These are phyloP conservation scores for Arthrobotrys iridis DNA, from an alignment of 2,329 filamentous ascomycete species.

Conservation along the genomic window DNA sequence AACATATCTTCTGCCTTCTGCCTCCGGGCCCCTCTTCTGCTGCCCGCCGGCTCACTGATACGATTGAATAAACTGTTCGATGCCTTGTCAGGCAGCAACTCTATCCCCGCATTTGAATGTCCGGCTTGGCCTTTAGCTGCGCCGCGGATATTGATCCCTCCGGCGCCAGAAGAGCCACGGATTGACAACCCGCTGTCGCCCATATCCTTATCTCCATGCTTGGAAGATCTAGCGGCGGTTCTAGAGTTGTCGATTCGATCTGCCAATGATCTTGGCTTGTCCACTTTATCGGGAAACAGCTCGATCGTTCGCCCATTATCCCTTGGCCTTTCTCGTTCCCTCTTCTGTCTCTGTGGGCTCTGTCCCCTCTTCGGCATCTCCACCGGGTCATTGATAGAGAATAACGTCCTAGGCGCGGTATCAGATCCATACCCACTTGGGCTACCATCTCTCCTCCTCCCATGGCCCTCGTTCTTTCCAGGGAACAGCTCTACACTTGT, in stretches of 20 bases:
- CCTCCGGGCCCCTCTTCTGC: conserved; percentile 29
- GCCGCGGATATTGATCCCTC: conserved; percentile 21
- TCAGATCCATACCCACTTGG: conserved; percentile 7
- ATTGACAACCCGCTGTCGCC: conserved; percentile 37
- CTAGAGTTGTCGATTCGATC: conserved; percentile 33
- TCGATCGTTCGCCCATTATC: conserved; percentile 35
- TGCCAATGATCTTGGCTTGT: conserved; percentile 27
- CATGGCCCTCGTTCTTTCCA: background rate
- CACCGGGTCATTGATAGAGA: conserved; percentile 41
- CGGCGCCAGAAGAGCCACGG: conserved; percentile 41
- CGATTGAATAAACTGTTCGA: conserved; percentile 51
- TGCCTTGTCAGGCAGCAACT: conserved; percentile 55
- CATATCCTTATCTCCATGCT: conserved; percentile 34
- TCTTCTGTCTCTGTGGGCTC: conserved; percentile 38
- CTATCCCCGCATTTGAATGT: conserved; percentile 52
- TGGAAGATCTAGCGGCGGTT: background rate
- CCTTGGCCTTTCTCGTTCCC: conserved; percentile 23
- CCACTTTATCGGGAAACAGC: conserved; percentile 53
- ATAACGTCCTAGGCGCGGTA: conserved; percentile 37
- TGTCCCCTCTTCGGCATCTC: conserved; percentile 47
- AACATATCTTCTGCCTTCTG: conserved; percentile 53
- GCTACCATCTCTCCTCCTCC: conserved; percentile 23
- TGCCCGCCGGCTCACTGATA: conserved; percentile 31
- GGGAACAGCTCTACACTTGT: conserved; percentile 54
- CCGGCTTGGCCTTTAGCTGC: conserved; percentile 38